A percentile compares a stretch with the other conserved stretches of the same genome.
phyloP scores from a whole-genome alignment of 352 stramenopile genomes.

The Phytophthora capsici region DNA sequence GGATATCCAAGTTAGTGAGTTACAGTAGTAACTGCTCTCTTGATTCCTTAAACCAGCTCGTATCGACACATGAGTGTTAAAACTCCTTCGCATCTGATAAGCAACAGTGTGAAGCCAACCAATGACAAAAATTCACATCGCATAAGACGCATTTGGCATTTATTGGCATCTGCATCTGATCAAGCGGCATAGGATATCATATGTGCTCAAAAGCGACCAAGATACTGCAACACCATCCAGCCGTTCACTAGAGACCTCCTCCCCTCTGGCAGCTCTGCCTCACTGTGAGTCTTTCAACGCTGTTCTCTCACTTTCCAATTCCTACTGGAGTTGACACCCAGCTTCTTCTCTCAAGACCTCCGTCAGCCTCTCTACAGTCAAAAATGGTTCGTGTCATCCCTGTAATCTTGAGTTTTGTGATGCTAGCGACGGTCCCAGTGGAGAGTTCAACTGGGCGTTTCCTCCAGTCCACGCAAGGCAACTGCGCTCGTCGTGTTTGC shows the following conservation, averaged over 20 bases:
- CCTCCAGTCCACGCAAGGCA: slow-evolving; percentile 32
- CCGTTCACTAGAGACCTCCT: slow-evolving; percentile 5
- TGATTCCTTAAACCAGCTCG: too few relatives aligned
- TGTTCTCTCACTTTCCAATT: slow-evolving; percentile 28
- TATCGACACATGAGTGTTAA: too few relatives aligned
- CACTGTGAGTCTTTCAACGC: not conserved
- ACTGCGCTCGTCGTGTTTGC: slow-evolving; percentile 30
- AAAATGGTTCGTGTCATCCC: slow-evolving; percentile 23
- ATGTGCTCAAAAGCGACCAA: slow-evolving; percentile 15
- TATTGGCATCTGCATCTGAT: slow-evolving; percentile 9
- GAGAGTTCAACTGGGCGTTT: slow-evolving; percentile 17
- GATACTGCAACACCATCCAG: slow-evolving; percentile 15
- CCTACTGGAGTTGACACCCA: slow-evolving; percentile 24
- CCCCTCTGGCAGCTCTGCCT: not conserved
- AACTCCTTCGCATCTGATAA: too few relatives aligned
- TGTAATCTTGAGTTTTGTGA: slow-evolving; percentile 12
- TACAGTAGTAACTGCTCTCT: too few relatives aligned
- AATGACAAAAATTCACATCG: too few relatives aligned
- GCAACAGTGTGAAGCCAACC: too few relatives aligned
- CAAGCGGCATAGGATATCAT: slow-evolving; percentile 25
- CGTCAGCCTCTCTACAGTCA: slow-evolving; percentile 1
- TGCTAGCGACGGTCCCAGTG: slow-evolving; percentile 12
- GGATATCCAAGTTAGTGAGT: too few relatives aligned
- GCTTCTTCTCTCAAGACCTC: slow-evolving; percentile 7
- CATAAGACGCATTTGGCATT: slow-evolving; percentile 4